phyloP scores from a whole-genome alignment of 495 filamentous ascomycete species.

The Penicillium angulare region DNA sequence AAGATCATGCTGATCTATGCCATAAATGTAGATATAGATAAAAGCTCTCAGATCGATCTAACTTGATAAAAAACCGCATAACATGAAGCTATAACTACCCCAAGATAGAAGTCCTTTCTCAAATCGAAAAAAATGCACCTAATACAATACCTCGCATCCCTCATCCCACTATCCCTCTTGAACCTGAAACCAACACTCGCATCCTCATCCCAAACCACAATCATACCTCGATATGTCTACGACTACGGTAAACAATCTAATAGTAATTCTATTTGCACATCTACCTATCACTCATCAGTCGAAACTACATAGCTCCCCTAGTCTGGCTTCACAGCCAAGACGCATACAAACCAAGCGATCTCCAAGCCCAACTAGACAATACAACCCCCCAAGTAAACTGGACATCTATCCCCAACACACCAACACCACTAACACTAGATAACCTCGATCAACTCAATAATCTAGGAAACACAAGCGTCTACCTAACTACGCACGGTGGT shows the following conservation, averaged over 20 bases:
- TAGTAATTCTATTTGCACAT: no score
- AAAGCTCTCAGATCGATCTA: no score
- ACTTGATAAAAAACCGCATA: no score
- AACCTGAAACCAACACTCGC: not conserved
- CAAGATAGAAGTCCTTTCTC: no score
- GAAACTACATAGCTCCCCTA: constrained; percentile 35
- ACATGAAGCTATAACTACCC: no score
- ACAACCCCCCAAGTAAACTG: constrained; percentile 55
- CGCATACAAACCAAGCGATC: constrained; percentile 57
- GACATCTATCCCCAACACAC: constrained; percentile 37
- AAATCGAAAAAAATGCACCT: no score
- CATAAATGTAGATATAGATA: no score
- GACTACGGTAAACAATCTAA: constrained; percentile 20
- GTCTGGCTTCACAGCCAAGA: constrained; percentile 60
- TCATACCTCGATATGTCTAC: constrained; percentile 28
- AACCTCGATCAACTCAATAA: constrained; percentile 56
- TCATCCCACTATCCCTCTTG: constrained; percentile 5
- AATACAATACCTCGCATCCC: constrained; percentile 5
- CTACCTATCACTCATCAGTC: no score
- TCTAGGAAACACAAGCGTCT: constrained; percentile 50
- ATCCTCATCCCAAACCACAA: not conserved
- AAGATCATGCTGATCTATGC: no score
- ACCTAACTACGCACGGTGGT: constrained; percentile 58
- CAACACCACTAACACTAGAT: constrained; percentile 49
- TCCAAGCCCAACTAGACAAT: constrained; percentile 53